Percentiles rank a stretch among this genome's conserved stretches.
Conservation (phyloP, 2,329 filamentous ascomycete genomes). For the Sclerotinia glacialis region DNA sequence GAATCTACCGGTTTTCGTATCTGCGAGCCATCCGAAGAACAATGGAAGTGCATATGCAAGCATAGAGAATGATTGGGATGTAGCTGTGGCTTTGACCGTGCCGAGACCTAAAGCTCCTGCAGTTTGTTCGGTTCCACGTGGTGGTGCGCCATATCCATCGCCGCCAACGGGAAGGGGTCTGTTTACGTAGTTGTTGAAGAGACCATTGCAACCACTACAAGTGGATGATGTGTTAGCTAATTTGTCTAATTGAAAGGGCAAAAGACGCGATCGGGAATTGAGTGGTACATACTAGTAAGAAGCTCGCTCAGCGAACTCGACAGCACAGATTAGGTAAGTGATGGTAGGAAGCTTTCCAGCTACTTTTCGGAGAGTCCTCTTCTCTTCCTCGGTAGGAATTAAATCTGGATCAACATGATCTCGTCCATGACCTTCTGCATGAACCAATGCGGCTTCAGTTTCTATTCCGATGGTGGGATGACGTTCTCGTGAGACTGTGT, state of each 20-base stretch:
- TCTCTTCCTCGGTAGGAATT: conserved; percentile 55
- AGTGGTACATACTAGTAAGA: conserved; percentile 69
- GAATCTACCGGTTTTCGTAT: conserved; percentile 64
- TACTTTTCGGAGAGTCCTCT: conserved; percentile 59
- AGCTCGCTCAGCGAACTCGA: conserved; percentile 74
- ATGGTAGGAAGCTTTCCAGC: conserved; percentile 63
- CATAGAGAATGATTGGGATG: conserved; percentile 51
- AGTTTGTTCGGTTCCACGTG: conserved; percentile 31
- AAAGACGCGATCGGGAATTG: conserved; percentile 23
- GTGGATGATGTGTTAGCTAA: conserved; percentile 3
- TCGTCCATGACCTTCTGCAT: neutral
- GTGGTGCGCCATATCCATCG: conserved; percentile 43
- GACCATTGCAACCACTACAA: conserved; percentile 13
- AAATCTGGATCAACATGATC: conserved; percentile 10
- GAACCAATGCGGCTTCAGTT: neutral
- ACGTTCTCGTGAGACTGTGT: conserved; percentile 21
- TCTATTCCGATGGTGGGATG: neutral
- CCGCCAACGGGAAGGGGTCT: conserved; percentile 52
- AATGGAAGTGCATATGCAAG: conserved; percentile 51
- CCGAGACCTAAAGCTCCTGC: conserved; percentile 60
- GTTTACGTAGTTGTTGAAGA: conserved; percentile 56
- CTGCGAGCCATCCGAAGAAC: conserved; percentile 55
- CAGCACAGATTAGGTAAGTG: conserved; percentile 67
- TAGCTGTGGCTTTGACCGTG: conserved; percentile 51
- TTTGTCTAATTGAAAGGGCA: conserved; percentile 42